Percentiles rank a stretch among this genome's conserved stretches.
Evolutionary conservation across 306 rosid genomes (phyloP).

Genomic region (Cucumis cinereus): DNA sequence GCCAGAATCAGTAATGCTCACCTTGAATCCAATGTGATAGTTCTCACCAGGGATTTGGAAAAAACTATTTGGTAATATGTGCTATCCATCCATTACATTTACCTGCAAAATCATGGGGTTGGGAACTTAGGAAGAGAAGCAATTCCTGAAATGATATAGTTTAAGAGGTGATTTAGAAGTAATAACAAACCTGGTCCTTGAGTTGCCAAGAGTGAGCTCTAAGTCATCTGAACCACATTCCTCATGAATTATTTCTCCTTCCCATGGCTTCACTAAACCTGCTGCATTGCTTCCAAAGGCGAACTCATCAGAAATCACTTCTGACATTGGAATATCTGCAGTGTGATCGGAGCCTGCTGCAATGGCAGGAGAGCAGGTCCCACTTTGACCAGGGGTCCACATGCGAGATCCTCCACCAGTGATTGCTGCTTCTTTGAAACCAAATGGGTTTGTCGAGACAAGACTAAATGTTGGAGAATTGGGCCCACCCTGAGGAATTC

Average conservation of each 20-base stretch:
- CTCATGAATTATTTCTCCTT: constrained; percentile 82
- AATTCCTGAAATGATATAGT: not conserved
- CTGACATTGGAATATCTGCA: constrained; percentile 72
- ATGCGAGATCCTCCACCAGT: constrained; percentile 52
- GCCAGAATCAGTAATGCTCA: not conserved
- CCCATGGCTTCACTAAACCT: constrained; percentile 76
- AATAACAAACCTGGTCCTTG: constrained; percentile 51
- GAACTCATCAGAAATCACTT: constrained; percentile 60
- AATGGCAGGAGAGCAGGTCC: constrained; percentile 79
- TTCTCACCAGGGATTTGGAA: not conserved
- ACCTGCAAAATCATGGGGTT: not conserved
- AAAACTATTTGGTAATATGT: not conserved
- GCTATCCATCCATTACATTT: not conserved
- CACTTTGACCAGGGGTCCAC: constrained; percentile 94
- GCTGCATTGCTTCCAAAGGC: constrained; percentile 61
- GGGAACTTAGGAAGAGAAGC: not conserved
- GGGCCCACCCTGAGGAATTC: constrained; percentile 53
- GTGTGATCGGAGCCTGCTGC: constrained; percentile 64
- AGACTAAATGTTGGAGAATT: constrained; percentile 75
- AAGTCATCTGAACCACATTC: constrained; percentile 69
- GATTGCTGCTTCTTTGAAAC: constrained; percentile 52
- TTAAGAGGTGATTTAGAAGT: not conserved
- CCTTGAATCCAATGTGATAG: not conserved
- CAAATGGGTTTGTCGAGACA: constrained; percentile 72
- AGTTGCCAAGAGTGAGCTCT: constrained; percentile 86